Evolutionary conservation across 2,329 filamentous ascomycete genomes (phyloP).

Genomic region (Talaromyces sp.): DNA sequence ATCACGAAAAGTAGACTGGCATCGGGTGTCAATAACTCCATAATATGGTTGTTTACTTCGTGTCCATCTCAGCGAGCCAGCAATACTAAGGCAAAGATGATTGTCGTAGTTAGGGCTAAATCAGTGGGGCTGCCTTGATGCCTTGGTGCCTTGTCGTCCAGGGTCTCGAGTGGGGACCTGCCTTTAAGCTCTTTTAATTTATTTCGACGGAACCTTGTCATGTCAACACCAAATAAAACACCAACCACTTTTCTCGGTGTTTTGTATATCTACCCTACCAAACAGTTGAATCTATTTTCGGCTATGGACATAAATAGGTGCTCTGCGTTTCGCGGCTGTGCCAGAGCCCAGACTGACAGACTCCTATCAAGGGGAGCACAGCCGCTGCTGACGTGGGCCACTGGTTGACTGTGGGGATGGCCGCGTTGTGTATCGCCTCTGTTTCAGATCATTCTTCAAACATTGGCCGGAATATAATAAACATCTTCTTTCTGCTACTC

Average conservation of each 20-base stretch:
- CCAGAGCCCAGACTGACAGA: background rate
- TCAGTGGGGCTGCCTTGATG: background rate
- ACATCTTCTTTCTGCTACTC: background rate
- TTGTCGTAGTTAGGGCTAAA: background rate
- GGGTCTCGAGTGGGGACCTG: background rate
- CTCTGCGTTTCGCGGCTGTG: background rate
- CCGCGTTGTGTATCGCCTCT: constrained; percentile 1
- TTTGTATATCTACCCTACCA: too few species aligned
- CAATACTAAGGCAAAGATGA: too few species aligned
- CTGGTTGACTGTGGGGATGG: constrained; percentile 2
- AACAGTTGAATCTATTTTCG: background rate
- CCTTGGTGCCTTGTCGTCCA: background rate
- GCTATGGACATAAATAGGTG: background rate
- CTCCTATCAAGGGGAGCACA: background rate
- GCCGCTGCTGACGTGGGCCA: constrained; percentile 8
- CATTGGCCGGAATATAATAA: background rate
- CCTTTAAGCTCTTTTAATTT: background rate
- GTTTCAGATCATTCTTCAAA: constrained; percentile 1
- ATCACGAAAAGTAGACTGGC: too few species aligned
- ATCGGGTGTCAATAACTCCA: too few species aligned
- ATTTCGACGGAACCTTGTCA: background rate
- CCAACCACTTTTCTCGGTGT: too few species aligned
- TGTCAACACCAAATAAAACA: background rate
- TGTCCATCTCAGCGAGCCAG: too few species aligned
- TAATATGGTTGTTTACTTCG: too few species aligned